Conservation (phyloP, 352 stramenopile species). For the Saprolegnia parasitica region DNA sequence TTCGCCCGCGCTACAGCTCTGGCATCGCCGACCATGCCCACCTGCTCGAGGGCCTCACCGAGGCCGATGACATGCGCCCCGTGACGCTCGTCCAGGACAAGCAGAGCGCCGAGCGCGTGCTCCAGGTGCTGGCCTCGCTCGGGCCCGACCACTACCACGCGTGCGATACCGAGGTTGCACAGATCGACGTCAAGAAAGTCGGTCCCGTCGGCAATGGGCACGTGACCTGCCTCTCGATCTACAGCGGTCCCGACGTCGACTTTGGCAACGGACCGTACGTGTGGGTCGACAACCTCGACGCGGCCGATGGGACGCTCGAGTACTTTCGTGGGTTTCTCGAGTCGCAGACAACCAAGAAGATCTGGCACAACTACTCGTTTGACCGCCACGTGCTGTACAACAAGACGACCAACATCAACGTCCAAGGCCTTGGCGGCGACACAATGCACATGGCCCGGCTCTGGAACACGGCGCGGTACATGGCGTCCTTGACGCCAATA, state of each 20-base stretch:
- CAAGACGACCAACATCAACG: slow-evolving; percentile 85
- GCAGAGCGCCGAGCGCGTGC: slow-evolving; percentile 50
- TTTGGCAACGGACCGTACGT: slow-evolving; percentile 92
- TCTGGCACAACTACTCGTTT: slow-evolving; percentile 99
- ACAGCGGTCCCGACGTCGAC: slow-evolving; percentile 94
- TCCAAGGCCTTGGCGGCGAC: slow-evolving; percentile 91
- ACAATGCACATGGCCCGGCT: slow-evolving; percentile 99
- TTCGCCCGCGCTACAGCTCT: background rate
- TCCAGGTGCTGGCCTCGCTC: slow-evolving; percentile 53
- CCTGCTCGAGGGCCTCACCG: slow-evolving; percentile 54
- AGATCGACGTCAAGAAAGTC: slow-evolving; percentile 94
- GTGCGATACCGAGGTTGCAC: slow-evolving; percentile 96
- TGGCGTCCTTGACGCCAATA: background rate
- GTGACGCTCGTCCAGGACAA: slow-evolving; percentile 81
- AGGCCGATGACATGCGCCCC: slow-evolving; percentile 52
- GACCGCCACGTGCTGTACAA: slow-evolving; percentile 98
- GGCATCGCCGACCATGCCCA: slow-evolving; percentile 31
- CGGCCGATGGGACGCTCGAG: slow-evolving; percentile 77
- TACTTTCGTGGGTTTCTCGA: slow-evolving; percentile 89
- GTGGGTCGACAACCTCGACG: slow-evolving; percentile 91
- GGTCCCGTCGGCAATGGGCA: slow-evolving; percentile 96
- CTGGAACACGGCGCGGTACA: slow-evolving; percentile 69
- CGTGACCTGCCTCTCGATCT: slow-evolving; percentile 97
- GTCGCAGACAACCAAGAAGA: slow-evolving; percentile 84
- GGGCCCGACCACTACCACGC: slow-evolving; percentile 85